Conservation (phyloP, 2,329 filamentous ascomycete genomes). For the Verticillium klebahnii region DNA sequence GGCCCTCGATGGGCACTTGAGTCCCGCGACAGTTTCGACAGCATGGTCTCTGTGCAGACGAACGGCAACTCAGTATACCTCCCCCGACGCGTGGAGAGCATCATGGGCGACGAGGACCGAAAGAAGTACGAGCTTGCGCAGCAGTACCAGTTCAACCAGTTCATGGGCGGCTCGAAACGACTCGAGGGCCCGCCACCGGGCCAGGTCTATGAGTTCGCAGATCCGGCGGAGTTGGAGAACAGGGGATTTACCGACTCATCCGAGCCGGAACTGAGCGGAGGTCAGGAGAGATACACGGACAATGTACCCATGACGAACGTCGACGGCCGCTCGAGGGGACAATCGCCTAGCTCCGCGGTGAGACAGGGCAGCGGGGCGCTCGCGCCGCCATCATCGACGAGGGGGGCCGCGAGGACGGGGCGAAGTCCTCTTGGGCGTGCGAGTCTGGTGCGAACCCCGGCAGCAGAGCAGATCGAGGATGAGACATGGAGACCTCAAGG, state of each 20-base stretch:
- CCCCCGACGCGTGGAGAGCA: constrained; percentile 65
- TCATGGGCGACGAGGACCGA: constrained; percentile 75
- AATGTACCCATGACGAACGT: constrained; percentile 17
- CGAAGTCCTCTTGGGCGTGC: constrained; percentile 33
- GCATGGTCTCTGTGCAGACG: constrained; percentile 53
- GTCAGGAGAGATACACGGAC: constrained; percentile 8
- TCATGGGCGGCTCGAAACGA: constrained; percentile 11
- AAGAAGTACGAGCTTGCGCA: constrained; percentile 69
- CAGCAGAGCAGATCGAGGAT: not conserved
- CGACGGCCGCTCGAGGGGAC: constrained; percentile 11
- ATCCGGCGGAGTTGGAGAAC: constrained; percentile 27
- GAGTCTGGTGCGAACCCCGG: constrained; percentile 23
- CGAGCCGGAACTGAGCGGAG: not conserved
- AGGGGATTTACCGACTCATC: constrained; percentile 5
- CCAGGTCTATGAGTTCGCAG: constrained; percentile 45
- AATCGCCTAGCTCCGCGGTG: not conserved
- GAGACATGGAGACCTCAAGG: not conserved
- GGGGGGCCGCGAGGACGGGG: constrained; percentile 18
- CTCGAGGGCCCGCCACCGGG: constrained; percentile 28
- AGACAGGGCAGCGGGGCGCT: constrained; percentile 15
- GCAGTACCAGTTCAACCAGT: constrained; percentile 35
- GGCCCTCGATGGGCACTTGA: constrained; percentile 27
- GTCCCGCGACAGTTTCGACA: constrained; percentile 62
- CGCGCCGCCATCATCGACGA: constrained; percentile 18
- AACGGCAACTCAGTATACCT: constrained; percentile 57